Evolutionary conservation across 179 eudicot genomes (phyloP), one percentile per base, ranked within the genome.

Genomic region (Silene noctiflora): DNA sequence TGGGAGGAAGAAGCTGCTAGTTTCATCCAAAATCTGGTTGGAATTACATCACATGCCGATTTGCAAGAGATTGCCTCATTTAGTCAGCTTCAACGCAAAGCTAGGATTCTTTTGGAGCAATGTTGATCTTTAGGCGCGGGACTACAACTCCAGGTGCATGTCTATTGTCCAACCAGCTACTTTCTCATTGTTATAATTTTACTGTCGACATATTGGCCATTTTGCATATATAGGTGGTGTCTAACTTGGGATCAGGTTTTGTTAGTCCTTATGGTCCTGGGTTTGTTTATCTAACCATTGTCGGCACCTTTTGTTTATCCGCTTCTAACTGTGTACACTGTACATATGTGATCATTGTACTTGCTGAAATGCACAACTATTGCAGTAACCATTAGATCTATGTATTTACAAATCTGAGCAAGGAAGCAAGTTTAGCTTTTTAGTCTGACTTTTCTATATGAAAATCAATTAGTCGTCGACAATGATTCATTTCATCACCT

Each of bases 51-150:
- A 19, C 70, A 81, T 44, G 55, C 58, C 14, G 56, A 64, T 77
- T 76, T 77, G 46, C 65, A 64, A 4, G 61, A 70, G 20, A 29
- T 72, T 14, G 69, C 75, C 25, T 73, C 84, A 27, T 84, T 93
- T 62, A 24, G 64, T 21, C 82, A 84, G 76, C 89, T 90, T 85
- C 97, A 92, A 78, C 78, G 56, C 1, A 85, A 83, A 75, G 92
- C 91, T 35, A 86, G 82, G 83, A 64, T 81, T 76, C 89, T 91
- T 82, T 51, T 94, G 67, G 80, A 89, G 76, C 91, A 86, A 83
- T 77, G 72, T 48, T 87, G 79, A 81, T 79, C 46, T 56, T 10
- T 8, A n/a, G 46, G 60, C 65, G 24, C 14, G 31, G 2, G 27
- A 31, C 22, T 21, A 12, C 35, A 6, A 31, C 61, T 61, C 16